Percentiles rank a stretch among this genome's conserved stretches.
These are phyloP conservation scores for Coemansia sp. DNA, from an alignment of 192 early-diverging fungal species.

Conservation along the genomic window DNA sequence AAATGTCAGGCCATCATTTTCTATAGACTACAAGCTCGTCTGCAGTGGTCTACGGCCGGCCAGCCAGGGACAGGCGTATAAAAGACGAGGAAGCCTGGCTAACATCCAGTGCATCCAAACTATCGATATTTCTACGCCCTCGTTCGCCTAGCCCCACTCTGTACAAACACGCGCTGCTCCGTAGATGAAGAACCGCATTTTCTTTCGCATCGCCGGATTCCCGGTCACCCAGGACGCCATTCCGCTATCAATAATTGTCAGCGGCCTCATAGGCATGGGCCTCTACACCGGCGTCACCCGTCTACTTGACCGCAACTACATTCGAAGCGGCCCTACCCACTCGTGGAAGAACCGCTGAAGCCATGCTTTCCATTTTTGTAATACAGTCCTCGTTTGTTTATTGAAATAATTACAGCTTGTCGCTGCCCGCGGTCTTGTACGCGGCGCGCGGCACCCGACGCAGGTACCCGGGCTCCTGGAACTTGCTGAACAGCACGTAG, in stretches of 20 bases:
- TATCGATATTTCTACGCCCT: no score
- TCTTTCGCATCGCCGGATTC: conserved; percentile 37
- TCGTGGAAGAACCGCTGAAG: conserved; percentile 22
- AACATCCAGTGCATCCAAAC: no score
- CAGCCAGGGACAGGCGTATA: no score
- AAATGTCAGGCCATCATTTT: no score
- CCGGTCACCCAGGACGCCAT: conserved; percentile 39
- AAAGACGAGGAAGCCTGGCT: no score
- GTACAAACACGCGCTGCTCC: neutral
- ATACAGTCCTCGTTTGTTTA: neutral
- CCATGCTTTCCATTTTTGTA: neutral
- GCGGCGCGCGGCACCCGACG: conserved; percentile 29
- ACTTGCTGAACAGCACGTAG: conserved; percentile 45
- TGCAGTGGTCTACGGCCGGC: no score
- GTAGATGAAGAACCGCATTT: conserved; percentile 23
- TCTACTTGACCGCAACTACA: conserved; percentile 39
- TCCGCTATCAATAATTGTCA: conserved; percentile 20
- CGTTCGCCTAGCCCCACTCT: no score
- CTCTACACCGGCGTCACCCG: conserved; percentile 40
- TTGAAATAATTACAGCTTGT: neutral
- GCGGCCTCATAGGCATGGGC: conserved; percentile 22
- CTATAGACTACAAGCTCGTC: no score
- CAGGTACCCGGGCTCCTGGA: conserved; percentile 49
- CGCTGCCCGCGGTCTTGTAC: conserved; percentile 26
- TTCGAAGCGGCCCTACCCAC: conserved; percentile 10